These are phyloP conservation scores for Paracoccidioides lutzii DNA, from an alignment of 2,329 filamentous ascomycete species.

Conservation along the genomic window DNA sequence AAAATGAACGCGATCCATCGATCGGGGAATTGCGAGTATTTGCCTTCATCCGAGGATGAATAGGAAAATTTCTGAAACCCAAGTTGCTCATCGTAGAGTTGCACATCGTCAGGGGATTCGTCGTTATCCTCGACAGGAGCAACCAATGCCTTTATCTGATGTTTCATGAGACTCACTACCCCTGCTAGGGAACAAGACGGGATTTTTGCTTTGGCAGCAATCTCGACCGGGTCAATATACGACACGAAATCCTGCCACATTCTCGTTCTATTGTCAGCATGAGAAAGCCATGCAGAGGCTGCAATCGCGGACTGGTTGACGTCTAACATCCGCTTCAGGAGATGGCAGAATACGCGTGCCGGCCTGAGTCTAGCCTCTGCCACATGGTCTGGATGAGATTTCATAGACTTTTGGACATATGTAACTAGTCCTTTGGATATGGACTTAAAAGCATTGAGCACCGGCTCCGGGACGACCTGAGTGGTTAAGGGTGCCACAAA, in stretches of 20 bases:
- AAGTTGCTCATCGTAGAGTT: constrained; percentile 21
- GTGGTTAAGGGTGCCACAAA: constrained; percentile 81
- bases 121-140: constrained; percentile 24
- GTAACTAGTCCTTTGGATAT: constrained; percentile 70
- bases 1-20: constrained; percentile 36
- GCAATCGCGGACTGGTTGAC: constrained; percentile 92
- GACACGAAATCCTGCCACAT: constrained; percentile 78
- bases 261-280: constrained; percentile 76
- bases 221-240: constrained; percentile 28
- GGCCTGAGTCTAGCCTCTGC: constrained; percentile 77
- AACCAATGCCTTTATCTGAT: constrained; percentile 32
- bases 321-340: constrained; percentile 74
- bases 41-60: constrained; percentile 24
- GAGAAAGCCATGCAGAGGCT: constrained; percentile 81
- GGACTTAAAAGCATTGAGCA: constrained; percentile 73
- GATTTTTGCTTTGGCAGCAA: constrained; percentile 30
- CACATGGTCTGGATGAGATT: constrained; percentile 72
- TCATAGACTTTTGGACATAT: constrained; percentile 76
- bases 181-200: constrained; percentile 25
- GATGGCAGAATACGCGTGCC: constrained; percentile 72
- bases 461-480: constrained; percentile 78
- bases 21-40: constrained; percentile 36
- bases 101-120: constrained; percentile 19
- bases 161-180: constrained; percentile 29
- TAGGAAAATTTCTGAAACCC: constrained; percentile 25